phyloP scores from a whole-genome alignment of 2,329 filamentous ascomycete genomes.

The Pseudopyricularia javanii region DNA sequence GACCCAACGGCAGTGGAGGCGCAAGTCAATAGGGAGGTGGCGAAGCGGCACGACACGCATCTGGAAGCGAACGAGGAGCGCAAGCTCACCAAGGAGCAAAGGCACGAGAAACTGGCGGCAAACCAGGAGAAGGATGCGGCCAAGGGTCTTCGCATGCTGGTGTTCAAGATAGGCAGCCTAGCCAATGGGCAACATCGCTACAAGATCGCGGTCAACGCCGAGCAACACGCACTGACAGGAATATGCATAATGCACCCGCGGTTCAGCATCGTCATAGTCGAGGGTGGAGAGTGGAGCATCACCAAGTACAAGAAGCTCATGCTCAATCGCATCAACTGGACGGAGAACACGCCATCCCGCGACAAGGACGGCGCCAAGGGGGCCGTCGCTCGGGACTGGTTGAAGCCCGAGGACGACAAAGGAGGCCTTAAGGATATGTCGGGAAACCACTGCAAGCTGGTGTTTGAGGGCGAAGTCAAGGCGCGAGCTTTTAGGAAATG shows the following conservation, averaged over 20 bases:
- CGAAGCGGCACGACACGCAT: conserved; percentile 71
- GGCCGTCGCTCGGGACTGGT: conserved; percentile 58
- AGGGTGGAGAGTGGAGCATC: conserved; percentile 76
- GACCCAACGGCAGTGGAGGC: conserved; percentile 96
- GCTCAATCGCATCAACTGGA: conserved; percentile 90
- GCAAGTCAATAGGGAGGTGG: conserved; percentile 84
- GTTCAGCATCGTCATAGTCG: conserved; percentile 80
- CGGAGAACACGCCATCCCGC: conserved; percentile 66
- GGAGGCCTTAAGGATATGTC: conserved; percentile 73
- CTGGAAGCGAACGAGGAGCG: conserved; percentile 68
- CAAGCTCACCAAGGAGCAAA: conserved; percentile 79
- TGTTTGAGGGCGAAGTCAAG: conserved; percentile 89
- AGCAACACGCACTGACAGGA: conserved; percentile 76
- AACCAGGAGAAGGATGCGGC: conserved; percentile 84
- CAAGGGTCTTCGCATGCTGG: conserved; percentile 73
- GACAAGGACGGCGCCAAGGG: conserved; percentile 43
- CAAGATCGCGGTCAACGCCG: conserved; percentile 85
- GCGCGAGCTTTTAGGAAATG: conserved; percentile 73
- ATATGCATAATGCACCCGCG: conserved; percentile 86
- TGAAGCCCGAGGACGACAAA: conserved; percentile 65
- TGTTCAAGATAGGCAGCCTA: conserved; percentile 83
- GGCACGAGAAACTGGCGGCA: conserved; percentile 65
- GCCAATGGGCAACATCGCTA: conserved; percentile 88
- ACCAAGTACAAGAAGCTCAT: conserved; percentile 84
- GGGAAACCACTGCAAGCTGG: conserved; percentile 65